Conservation (phyloP, 139 green algal genomes). For the Picochlorum sp. region DNA sequence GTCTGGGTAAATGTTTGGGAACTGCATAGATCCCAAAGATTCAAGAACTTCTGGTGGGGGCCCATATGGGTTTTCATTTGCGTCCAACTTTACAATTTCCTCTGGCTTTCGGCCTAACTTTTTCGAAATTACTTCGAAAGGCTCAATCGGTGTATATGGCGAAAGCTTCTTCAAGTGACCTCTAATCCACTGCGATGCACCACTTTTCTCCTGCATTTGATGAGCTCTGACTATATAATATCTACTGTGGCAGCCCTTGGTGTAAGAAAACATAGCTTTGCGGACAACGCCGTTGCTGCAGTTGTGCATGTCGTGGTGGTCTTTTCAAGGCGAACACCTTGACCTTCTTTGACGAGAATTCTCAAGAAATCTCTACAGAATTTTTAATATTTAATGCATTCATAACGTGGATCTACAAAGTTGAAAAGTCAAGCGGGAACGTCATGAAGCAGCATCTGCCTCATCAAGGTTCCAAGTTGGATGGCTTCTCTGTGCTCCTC, state of each 20-base stretch:
- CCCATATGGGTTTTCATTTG: constrained; percentile 99
- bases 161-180: constrained; percentile 81
- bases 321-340: too few species aligned
- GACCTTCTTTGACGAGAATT: too few species aligned
- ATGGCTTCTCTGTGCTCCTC: background rate
- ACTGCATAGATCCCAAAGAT: constrained; percentile 79
- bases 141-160: constrained; percentile 95
- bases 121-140: constrained; percentile 84
- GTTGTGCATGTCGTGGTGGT: too few species aligned
- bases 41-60: constrained; percentile 85
- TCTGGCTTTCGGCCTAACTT: constrained; percentile 61
- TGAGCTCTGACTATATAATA: too few species aligned
- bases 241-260: too few species aligned
- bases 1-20: constrained; percentile 97
- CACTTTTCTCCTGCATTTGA: background rate
- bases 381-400: too few species aligned
- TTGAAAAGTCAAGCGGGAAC: too few species aligned
- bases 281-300: too few species aligned
- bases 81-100: constrained; percentile 98
- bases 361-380: too few species aligned
- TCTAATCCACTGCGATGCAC: constrained; percentile 55
- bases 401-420: too few species aligned
- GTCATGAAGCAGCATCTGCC: background rate
- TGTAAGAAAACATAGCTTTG: too few species aligned
- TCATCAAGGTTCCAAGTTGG: background rate